Evolutionary conservation across 2,329 filamentous ascomycete species (phyloP).

Genomic region (Juglanconis oblonga): DNA sequence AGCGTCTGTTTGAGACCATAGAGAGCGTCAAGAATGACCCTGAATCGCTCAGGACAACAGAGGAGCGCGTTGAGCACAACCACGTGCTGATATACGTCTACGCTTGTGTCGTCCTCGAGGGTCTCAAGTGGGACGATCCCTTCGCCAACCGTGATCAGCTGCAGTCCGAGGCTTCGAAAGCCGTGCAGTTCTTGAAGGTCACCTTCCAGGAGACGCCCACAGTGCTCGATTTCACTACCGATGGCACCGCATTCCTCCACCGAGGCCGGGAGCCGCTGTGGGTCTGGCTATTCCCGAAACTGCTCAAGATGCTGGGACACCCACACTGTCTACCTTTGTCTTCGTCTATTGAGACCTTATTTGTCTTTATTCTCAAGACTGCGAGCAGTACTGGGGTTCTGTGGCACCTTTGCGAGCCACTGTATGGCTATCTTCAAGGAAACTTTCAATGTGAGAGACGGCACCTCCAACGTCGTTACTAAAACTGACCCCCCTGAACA

Average conservation of each 20-base stretch:
- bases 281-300: slow-evolving; percentile 60
- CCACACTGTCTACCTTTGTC: slow-evolving; percentile 44
- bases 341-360: slow-evolving; percentile 50
- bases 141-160: slow-evolving; percentile 58
- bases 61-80: slow-evolving; percentile 72
- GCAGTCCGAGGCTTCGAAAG: slow-evolving; percentile 62
- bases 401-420: slow-evolving; percentile 44
- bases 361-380: slow-evolving; percentile 46
- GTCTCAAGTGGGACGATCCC: slow-evolving; percentile 64
- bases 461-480: slow-evolving; percentile 22
- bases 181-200: slow-evolving; percentile 72
- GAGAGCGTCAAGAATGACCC: slow-evolving; percentile 52
- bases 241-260: slow-evolving; percentile 42
- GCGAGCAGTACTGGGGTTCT: slow-evolving; percentile 42
- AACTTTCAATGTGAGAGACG: slow-evolving; percentile 41
- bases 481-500: slow-evolving; percentile 12
- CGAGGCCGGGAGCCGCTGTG: slow-evolving; percentile 61
- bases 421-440: slow-evolving; percentile 49
- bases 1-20: slow-evolving; percentile 61
- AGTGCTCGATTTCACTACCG: slow-evolving; percentile 53
- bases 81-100: slow-evolving; percentile 85
- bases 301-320: slow-evolving; percentile 56
- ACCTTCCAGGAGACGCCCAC: slow-evolving; percentile 73
- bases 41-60: slow-evolving; percentile 53
- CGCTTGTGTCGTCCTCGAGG: slow-evolving; percentile 73